phyloP scores from a whole-genome alignment of 129 eudicot species.

The Deinandra increscens region DNA sequence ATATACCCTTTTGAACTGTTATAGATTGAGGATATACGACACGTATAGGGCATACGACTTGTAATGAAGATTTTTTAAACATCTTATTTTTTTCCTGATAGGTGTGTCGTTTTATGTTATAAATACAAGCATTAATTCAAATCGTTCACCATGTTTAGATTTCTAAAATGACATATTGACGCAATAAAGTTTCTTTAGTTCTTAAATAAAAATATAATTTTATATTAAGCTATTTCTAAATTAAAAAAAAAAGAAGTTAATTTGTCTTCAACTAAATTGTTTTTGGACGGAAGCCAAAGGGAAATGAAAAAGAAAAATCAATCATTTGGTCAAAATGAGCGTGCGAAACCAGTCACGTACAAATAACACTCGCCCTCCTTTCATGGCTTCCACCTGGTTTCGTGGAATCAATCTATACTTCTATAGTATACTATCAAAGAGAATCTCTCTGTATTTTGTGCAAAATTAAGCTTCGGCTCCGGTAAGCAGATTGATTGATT shows the following conservation, averaged over 20 bases:
- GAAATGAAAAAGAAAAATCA: not conserved
- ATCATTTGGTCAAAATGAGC: constrained; percentile 23
- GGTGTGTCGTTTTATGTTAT: too few relatives aligned
- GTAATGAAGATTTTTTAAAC: too few relatives aligned
- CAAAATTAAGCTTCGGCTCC: too few relatives aligned
- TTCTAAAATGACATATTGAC: too few relatives aligned
- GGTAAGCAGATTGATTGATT: not conserved
- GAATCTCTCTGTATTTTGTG: not conserved
- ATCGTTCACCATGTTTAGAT: too few relatives aligned
- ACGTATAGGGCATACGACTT: too few relatives aligned
- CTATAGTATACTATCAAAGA: too few relatives aligned
- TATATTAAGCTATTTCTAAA: not conserved
- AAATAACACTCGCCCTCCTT: not conserved
- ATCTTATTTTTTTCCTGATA: too few relatives aligned
- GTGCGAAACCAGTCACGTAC: constrained; percentile 15
- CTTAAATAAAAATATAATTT: not conserved
- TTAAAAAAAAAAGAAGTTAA: not conserved
- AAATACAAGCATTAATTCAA: too few relatives aligned
- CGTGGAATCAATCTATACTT: not conserved
- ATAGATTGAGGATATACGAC: too few relatives aligned
- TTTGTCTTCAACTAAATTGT: not conserved
- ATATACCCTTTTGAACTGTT: too few relatives aligned
- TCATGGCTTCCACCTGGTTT: not conserved
- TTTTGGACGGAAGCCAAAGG: constrained; percentile 4
- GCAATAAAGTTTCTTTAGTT: too few relatives aligned